Evolutionary conservation across 257 asterid species (phyloP).

Genomic region (Capsicum baccatum): DNA sequence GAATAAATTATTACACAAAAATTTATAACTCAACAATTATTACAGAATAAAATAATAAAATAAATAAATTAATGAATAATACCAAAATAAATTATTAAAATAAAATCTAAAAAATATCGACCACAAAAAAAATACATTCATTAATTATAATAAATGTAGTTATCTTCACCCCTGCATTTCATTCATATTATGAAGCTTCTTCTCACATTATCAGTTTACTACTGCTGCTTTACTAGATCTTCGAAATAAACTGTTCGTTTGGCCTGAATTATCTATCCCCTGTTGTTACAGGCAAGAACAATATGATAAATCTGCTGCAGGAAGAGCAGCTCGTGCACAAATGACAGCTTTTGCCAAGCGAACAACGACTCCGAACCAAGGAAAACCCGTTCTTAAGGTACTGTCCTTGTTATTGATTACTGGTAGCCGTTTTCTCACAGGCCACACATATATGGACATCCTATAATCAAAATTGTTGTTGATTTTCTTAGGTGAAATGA

Average conservation of each 20-base stretch:
- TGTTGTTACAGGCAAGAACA: constrained; percentile 21
- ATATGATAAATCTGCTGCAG: constrained; percentile 24
- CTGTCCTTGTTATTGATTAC: background rate
- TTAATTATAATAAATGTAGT: no score
- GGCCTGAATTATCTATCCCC: background rate
- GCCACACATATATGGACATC: no score
- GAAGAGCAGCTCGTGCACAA: constrained; percentile 28
- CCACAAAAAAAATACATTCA: no score
- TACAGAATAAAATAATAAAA: no score
- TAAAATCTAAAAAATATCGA: no score
- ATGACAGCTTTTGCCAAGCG: constrained; percentile 20
- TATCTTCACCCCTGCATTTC: no score
- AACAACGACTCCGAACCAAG: background rate
- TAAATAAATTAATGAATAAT: no score
- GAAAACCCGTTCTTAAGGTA: constrained; percentile 21
- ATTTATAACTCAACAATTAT: no score
- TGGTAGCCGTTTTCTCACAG: background rate
- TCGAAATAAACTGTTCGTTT: background rate
- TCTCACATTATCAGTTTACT: background rate
- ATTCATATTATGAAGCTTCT: constrained; percentile 12
- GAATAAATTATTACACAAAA: no score
- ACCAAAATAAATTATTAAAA: no score
- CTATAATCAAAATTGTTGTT: no score
- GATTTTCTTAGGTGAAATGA: no score
- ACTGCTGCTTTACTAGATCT: background rate